Conservation (phyloP, 306 rosid species). For the Vigna nakashimae region DNA sequence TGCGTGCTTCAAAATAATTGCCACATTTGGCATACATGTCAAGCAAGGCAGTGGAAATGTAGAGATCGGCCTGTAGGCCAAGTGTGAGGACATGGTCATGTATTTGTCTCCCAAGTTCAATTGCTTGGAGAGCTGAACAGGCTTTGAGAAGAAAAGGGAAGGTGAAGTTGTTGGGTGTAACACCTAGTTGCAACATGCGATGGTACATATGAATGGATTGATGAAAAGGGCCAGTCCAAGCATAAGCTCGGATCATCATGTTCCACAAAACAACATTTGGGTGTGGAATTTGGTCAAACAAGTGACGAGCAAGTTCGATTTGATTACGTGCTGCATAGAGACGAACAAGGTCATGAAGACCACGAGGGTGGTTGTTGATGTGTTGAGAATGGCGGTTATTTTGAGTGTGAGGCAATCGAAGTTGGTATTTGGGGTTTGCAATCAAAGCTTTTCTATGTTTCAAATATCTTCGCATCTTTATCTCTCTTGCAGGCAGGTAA, state of each 20-base stretch:
- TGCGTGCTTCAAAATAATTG: conserved; percentile 45
- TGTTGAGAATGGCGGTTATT: conserved; percentile 29
- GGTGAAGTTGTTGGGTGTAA: conserved; percentile 56
- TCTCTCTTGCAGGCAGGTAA: too few relatives aligned
- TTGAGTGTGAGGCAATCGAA: neutral
- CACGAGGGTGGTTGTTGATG: conserved; percentile 17
- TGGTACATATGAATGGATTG: conserved; percentile 47
- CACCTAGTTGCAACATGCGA: conserved; percentile 45
- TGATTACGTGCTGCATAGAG: conserved; percentile 44
- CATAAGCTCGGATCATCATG: conserved; percentile 59
- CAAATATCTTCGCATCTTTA: conserved; percentile 6
- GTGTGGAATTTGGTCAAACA: conserved; percentile 58
- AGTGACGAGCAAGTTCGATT: conserved; percentile 46
- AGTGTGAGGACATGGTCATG: conserved; percentile 45
- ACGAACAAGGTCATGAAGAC: conserved; percentile 46
- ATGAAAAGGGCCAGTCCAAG: conserved; percentile 55
- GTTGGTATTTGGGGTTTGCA: neutral
- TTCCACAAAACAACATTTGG: conserved; percentile 52
- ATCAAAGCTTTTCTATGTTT: neutral
- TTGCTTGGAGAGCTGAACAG: conserved; percentile 50
- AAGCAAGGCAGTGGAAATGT: conserved; percentile 56
- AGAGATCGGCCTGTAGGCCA: conserved; percentile 51
- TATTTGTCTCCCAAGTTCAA: conserved; percentile 50
- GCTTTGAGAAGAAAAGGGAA: conserved; percentile 62
- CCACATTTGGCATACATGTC: conserved; percentile 62